Evolutionary conservation across 805 yeast genomes (phyloP), one percentile per base, ranked within the genome.

Genomic region (Saccharomycopsis guyanensis): DNA sequence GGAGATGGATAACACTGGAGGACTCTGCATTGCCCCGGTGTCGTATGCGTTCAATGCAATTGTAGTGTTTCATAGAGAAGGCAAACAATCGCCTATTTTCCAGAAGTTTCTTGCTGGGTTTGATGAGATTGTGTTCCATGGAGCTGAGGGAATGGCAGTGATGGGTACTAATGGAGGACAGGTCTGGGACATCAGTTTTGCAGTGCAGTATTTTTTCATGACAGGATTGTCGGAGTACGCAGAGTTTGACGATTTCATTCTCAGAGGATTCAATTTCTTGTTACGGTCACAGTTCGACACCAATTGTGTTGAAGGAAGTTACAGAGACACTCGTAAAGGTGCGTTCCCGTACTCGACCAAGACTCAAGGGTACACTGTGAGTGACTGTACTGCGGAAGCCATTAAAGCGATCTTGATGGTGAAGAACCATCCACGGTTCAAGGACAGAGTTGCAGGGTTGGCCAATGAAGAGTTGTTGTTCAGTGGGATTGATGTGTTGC

Each of bases 131-230:
- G 57, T 87, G 43, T 88, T 85, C 63, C 82, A 83, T 66, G 94
- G 96, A 0, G 84, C 88, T 0, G 84, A 83, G 59, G 99, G 99
- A 3, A 73, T 93, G 79, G 76, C 91, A 2, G 83, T 86, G 47
- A 86, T 84, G 86, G 99, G 99, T 2, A 93, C 99, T 0, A 93
- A 93, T 62, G 99, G 99, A 20, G 86, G 86, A 0, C 99, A 93
- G 64, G 89, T 83, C 1, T 93, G 99, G 98, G 99, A 93, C 63
- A 80, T 82, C 23, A 89, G 97, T 0, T 91, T 93, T 66, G 83
- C 86, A 46, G 70, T 93, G 22, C 98, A 93, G 59, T 86, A 86
- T 57, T 73, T 78, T 52, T 80, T 86, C 50, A 68, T 75, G 57
- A 85, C 95, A 0, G 96, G 95, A 0, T 63, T 89, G 31, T 89